These are phyloP conservation scores for Monilinia polystroma DNA, from an alignment of 2,329 filamentous ascomycete genomes.

Conservation along the genomic window DNA sequence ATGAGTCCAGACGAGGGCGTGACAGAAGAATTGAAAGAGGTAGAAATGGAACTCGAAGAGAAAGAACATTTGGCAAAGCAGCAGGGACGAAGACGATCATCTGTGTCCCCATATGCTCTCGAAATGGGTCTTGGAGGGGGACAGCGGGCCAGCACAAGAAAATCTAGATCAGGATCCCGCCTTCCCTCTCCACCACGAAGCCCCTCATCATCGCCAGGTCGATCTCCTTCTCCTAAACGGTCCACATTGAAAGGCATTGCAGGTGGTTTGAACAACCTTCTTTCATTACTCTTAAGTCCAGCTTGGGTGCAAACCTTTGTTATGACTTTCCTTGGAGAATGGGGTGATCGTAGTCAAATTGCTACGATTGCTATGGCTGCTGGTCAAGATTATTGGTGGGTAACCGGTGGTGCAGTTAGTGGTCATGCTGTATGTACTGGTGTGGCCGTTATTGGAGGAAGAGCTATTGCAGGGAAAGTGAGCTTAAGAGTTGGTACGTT, in stretches of 20 bases:
- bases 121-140: constrained; percentile 70
- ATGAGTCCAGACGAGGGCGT: constrained; percentile 92
- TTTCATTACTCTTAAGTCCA: constrained; percentile 84
- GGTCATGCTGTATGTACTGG: constrained; percentile 90
- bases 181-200: constrained; percentile 79
- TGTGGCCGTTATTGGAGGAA: constrained; percentile 85
- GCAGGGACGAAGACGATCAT: constrained; percentile 62
- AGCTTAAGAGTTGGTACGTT: constrained; percentile 93
- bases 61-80: constrained; percentile 78
- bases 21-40: constrained; percentile 95
- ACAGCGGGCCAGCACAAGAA: constrained; percentile 55
- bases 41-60: constrained; percentile 89
- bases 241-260: constrained; percentile 47
- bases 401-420: constrained; percentile 80
- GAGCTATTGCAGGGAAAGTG: constrained; percentile 88
- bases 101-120: constrained; percentile 71
- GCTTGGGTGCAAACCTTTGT: constrained; percentile 99
- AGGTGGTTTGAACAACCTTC: constrained; percentile 79
- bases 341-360: constrained; percentile 97
- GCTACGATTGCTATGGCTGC: constrained; percentile 99
- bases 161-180: constrained; percentile 70
- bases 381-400: constrained; percentile 98
- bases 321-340: constrained; percentile 98
- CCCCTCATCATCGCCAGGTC: constrained; percentile 71
- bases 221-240: constrained; percentile 44